Conservation (phyloP, 257 asterid species). For the Solanum paucissectum region DNA sequence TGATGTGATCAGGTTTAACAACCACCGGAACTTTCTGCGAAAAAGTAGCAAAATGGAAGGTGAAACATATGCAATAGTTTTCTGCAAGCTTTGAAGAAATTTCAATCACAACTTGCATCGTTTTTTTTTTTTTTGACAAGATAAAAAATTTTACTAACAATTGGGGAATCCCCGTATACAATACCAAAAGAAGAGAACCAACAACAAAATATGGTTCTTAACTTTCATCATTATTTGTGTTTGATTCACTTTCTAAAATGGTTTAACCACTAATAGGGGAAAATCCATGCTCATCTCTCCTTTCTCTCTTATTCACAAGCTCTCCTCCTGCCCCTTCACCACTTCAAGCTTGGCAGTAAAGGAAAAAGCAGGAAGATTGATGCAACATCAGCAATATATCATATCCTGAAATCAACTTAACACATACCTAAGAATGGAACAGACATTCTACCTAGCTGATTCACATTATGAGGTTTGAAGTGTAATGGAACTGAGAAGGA, state of each 20-base stretch:
- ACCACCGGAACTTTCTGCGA: conserved; percentile 53
- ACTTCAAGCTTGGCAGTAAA: neutral
- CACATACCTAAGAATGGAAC: neutral
- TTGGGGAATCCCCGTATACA: neutral
- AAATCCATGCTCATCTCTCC: neutral
- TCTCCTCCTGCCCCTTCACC: neutral
- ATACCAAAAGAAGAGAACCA: neutral
- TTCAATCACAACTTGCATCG: neutral
- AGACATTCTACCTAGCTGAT: neutral
- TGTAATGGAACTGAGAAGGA: neutral
- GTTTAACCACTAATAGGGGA: neutral
- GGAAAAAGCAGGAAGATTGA: neutral
- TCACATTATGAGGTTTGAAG: neutral
- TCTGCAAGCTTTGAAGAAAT: conserved; percentile 1
- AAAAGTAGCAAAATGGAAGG: neutral
- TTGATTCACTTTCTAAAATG: neutral
- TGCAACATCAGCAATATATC: neutral
- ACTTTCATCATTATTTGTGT: neutral
- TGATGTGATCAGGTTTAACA: conserved; percentile 43
- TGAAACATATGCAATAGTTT: neutral
- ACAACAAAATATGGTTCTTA: neutral
- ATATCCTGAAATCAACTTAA: neutral
- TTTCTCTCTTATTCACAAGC: neutral
- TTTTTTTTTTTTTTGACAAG: neutral
- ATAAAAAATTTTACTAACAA: neutral